A percentile compares a stretch with the other conserved stretches of the same genome.
Evolutionary conservation across 352 stramenopile species (phyloP).

Genomic region (Globisporangium megalacanthum): DNA sequence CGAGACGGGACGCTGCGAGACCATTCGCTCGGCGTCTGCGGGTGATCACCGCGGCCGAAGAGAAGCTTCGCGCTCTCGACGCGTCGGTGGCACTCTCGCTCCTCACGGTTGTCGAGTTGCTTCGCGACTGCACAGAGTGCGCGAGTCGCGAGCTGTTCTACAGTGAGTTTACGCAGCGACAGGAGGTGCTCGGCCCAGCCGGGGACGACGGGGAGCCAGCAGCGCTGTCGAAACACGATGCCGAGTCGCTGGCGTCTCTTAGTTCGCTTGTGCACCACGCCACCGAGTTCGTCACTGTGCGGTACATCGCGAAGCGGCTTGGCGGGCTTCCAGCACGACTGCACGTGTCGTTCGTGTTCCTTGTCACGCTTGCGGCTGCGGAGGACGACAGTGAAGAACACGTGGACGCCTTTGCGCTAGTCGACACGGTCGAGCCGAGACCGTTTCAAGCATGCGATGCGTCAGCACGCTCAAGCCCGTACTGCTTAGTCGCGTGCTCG

Average conservation of each 20-base stretch:
- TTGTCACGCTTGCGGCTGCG: slow-evolving; percentile 10
- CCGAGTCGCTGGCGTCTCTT: background rate
- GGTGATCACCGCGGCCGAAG: slow-evolving; percentile 21
- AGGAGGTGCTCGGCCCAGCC: background rate
- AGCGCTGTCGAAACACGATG: background rate
- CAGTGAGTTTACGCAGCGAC: background rate
- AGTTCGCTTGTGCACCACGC: background rate
- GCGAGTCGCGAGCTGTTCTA: slow-evolving; percentile 4
- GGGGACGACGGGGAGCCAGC: background rate
- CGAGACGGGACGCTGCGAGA: slow-evolving; percentile 7
- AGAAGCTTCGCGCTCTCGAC: slow-evolving; percentile 13
- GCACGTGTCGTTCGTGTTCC: slow-evolving; percentile 23
- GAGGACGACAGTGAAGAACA: background rate
- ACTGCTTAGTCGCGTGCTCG: background rate
- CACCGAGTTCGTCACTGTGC: slow-evolving; percentile 9
- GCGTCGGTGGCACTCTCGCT: slow-evolving; percentile 15
- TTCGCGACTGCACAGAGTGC: slow-evolving; percentile 6
- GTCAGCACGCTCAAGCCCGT: background rate
- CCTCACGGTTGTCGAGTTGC: slow-evolving; percentile 6
- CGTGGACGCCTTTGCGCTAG: background rate
- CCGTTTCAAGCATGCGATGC: no score
- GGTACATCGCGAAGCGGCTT: slow-evolving; percentile 23
- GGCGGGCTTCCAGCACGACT: slow-evolving; percentile 20
- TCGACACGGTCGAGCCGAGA: slow-evolving; percentile 1
- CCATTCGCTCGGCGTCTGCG: slow-evolving; percentile 18